Evolutionary conservation across 306 rosid species (phyloP).

Genomic region (Malus orientalis): DNA sequence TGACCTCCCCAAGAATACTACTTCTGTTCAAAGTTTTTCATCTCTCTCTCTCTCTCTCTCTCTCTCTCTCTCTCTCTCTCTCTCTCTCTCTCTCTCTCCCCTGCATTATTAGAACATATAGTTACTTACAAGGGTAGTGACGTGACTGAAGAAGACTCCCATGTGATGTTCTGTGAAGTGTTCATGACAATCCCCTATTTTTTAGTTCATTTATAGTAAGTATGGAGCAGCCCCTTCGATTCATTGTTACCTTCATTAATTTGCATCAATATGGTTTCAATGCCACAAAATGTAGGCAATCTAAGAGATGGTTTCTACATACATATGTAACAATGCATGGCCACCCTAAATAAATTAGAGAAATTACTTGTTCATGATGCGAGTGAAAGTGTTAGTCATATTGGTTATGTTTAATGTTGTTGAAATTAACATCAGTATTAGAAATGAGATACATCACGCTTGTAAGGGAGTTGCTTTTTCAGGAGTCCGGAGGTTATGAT

Average conservation of each 20-base stretch:
- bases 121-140: conserved; percentile 10
- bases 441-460: background rate
- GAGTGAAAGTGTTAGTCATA: background rate
- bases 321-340: background rate
- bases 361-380: background rate
- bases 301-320: background rate
- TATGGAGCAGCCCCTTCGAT: conserved; percentile 1
- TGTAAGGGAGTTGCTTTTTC: background rate
- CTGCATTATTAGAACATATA: conserved; percentile 18
- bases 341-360: background rate
- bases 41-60: background rate
- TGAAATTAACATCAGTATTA: background rate
- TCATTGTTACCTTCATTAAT: background rate
- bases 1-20: conserved; percentile 12
- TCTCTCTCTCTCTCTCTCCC: background rate
- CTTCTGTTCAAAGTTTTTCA: conserved; percentile 10
- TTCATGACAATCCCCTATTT: conserved; percentile 18
- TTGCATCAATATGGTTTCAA: background rate
- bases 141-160: conserved; percentile 28
- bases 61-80: background rate
- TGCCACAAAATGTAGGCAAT: background rate
- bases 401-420: background rate
- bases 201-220: conserved; percentile 20
- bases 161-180: conserved; percentile 30
- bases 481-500: too few species aligned